Conservation (phyloP, 805 yeast species). For the Kodamaea nitidulidarum region DNA sequence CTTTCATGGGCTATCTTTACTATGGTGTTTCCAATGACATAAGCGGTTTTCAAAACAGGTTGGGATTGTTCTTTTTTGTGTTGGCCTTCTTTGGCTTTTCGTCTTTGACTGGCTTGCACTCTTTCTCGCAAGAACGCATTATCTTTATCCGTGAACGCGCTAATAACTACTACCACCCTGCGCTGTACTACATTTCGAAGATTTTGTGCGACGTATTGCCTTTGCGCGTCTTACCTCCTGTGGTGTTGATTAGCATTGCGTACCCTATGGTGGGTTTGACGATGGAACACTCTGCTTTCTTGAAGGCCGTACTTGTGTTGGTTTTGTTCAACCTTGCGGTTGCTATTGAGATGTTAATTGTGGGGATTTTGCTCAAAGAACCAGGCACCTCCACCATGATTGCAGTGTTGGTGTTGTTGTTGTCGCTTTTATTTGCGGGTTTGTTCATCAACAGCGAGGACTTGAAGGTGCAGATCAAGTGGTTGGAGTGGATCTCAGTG, state of each 20-base stretch:
- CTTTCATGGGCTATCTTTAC: constrained; percentile 82
- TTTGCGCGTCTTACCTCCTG: constrained; percentile 86
- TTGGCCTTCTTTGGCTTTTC: constrained; percentile 92
- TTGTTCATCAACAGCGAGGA: constrained; percentile 81
- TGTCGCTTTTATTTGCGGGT: constrained; percentile 90
- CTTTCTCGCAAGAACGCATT: constrained; percentile 83
- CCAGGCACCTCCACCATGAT: constrained; percentile 89
- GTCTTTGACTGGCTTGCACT: constrained; percentile 84
- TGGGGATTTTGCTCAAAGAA: constrained; percentile 84
- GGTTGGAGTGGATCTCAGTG: constrained; percentile 80
- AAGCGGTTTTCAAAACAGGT: constrained; percentile 92
- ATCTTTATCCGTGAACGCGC: constrained; percentile 92
- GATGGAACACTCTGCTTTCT: constrained; percentile 68
- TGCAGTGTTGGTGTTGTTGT: constrained; percentile 78
- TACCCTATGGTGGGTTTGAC: constrained; percentile 91
- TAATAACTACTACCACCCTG: constrained; percentile 86
- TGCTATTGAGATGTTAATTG: constrained; percentile 76
- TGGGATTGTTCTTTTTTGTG: constrained; percentile 89
- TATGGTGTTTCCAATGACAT: constrained; percentile 83
- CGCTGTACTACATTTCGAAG: constrained; percentile 80
- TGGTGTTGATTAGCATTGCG: constrained; percentile 69
- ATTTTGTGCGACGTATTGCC: constrained; percentile 91
- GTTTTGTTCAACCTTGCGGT: constrained; percentile 84
- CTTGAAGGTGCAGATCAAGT: constrained; percentile 49
- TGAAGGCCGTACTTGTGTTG: constrained; percentile 63